These are phyloP conservation scores for Pseudogymnoascus sp. DNA, from an alignment of 2,329 filamentous ascomycete genomes.

Conservation along the genomic window DNA sequence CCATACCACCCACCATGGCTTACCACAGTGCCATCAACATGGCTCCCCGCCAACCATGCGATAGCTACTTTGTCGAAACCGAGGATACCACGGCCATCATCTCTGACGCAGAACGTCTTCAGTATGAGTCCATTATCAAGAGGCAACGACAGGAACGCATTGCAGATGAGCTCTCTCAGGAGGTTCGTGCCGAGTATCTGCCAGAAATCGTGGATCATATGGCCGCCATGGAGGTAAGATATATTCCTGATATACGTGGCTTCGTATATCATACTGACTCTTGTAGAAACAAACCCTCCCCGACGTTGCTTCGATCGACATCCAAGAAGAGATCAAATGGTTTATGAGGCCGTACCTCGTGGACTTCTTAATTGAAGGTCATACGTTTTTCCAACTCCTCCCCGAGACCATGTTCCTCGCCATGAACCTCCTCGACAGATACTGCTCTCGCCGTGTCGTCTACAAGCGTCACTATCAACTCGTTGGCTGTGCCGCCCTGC, in stretches of 20 bases:
- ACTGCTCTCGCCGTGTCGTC: conserved; percentile 94
- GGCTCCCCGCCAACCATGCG: conserved; percentile 46
- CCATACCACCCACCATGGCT: conserved; percentile 10
- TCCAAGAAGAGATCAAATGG: conserved; percentile 99
- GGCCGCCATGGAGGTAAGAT: conserved; percentile 75
- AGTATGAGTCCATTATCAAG: conserved; percentile 69
- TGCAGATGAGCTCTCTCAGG: conserved; percentile 76
- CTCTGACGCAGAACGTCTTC: conserved; percentile 41
- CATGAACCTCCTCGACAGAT: conserved; percentile 91
- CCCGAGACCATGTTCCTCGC: conserved; percentile 94
- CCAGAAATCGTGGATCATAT: conserved; percentile 93
- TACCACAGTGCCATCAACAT: conserved; percentile 22
- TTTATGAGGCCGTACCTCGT: conserved; percentile 98
- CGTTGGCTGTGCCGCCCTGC: conserved; percentile 87
- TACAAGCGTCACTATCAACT: conserved; percentile 99
- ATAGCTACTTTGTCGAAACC: conserved; percentile 60
- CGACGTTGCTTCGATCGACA: conserved; percentile 96
- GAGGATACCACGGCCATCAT: conserved; percentile 36
- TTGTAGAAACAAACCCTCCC: conserved; percentile 72
- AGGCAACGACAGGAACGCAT: conserved; percentile 81
- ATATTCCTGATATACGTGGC: conserved; percentile 13
- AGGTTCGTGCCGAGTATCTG: conserved; percentile 82
- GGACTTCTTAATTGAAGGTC: conserved; percentile 95
- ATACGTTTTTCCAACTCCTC: conserved; percentile 86
- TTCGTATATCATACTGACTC: conserved; percentile 24